phyloP scores from a whole-genome alignment of 495 filamentous ascomycete species.

The Trichoderma erinaceum region DNA sequence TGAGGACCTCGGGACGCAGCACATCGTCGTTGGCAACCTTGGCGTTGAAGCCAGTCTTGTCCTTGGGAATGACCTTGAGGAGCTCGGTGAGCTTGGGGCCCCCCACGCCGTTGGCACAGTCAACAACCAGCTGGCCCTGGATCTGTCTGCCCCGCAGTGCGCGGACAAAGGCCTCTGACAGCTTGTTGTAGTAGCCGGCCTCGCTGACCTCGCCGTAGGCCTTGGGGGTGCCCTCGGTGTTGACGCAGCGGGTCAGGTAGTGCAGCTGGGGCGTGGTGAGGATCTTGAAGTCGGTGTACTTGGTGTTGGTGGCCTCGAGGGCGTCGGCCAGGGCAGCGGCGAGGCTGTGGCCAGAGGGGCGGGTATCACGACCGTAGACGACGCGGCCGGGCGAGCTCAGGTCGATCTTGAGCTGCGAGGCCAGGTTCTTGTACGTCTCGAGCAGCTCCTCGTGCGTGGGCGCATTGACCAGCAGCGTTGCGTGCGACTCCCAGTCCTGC shows the following conservation, averaged over 20 bases:
- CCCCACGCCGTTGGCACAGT: conserved; percentile 95
- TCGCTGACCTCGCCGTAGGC: conserved; percentile 86
- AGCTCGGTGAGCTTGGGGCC: conserved; percentile 85
- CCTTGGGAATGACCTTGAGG: conserved; percentile 69
- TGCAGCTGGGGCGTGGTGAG: conserved; percentile 95
- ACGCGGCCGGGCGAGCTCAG: conserved; percentile 64
- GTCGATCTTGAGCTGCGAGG: conserved; percentile 67
- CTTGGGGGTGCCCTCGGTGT: conserved; percentile 74
- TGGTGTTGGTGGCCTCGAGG: conserved; percentile 64
- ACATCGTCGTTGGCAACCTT: conserved; percentile 89
- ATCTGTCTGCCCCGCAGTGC: conserved; percentile 71
- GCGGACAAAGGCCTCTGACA: conserved; percentile 68
- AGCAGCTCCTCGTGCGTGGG: conserved; percentile 63
- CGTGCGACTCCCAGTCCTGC: conserved; percentile 84
- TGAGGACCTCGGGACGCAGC: conserved; percentile 77
- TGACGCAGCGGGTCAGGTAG: conserved; percentile 90
- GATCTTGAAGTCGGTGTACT: conserved; percentile 73
- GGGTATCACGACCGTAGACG: conserved; percentile 86
- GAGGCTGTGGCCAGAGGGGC: conserved; percentile 80
- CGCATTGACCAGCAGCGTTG: conserved; percentile 82
- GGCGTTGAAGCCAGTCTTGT: conserved; percentile 65
- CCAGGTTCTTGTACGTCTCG: conserved; percentile 67
- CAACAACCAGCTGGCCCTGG: conserved; percentile 68
- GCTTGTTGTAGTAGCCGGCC: conserved; percentile 90
- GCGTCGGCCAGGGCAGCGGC: conserved; percentile 70